phyloP scores from a whole-genome alignment of 164 flowering plant species.

The Vitis amurensis region DNA sequence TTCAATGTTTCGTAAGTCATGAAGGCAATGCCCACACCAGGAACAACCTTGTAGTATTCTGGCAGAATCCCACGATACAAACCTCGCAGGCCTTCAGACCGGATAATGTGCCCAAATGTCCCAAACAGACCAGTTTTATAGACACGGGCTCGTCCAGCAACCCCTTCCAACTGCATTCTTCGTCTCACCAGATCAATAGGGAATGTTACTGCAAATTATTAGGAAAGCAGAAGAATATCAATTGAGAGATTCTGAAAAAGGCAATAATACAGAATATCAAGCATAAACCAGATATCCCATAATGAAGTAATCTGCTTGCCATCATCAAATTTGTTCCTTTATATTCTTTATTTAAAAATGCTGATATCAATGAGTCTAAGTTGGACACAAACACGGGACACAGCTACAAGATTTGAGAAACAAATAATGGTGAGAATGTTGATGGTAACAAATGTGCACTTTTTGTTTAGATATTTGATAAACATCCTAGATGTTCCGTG shows the following conservation, averaged over 20 bases:
- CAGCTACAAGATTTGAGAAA: no score
- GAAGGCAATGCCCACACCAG: conserved; percentile 80
- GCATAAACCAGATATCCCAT: neutral
- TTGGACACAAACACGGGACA: no score
- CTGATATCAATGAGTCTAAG: no score
- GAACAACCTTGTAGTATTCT: conserved; percentile 86
- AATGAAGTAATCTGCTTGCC: neutral
- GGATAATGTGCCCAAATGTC: conserved; percentile 60
- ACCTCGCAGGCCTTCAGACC: conserved; percentile 65
- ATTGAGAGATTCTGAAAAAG: neutral
- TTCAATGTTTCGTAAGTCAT: conserved; percentile 80
- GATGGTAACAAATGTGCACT: no score
- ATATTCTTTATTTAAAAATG: no score
- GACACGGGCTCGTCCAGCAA: conserved; percentile 69
- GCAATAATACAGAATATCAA: neutral
- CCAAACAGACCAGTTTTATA: conserved; percentile 66
- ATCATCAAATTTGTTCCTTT: no score
- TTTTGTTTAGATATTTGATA: no score
- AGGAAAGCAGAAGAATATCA: neutral
- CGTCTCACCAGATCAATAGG: conserved; percentile 87
- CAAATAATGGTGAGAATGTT: no score
- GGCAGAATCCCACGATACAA: conserved; percentile 83
- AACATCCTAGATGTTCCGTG: no score
- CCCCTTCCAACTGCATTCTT: conserved; percentile 91
- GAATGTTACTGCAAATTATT: conserved; percentile 60